Base-by-base conservation (phyloP, 2,329 filamentous ascomycete species). In the Coniochaeta pulveracea region DNA sequence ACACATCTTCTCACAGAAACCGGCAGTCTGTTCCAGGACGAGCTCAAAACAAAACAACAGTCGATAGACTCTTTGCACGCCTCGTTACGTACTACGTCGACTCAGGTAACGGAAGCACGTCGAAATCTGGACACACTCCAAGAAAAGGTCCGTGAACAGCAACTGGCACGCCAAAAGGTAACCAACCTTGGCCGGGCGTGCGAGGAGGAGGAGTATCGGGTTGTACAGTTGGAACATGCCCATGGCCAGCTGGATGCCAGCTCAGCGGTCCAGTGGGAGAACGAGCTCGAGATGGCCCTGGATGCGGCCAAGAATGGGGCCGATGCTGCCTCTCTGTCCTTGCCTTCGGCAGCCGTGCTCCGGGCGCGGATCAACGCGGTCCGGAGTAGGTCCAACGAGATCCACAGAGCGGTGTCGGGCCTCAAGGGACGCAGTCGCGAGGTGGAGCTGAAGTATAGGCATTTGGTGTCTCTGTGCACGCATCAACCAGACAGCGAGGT, bases 401-500 rank as follows among this genome's bases (percentile, higher is more conserved):
- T 91, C 10, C 63, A 73, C 34, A 72, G 74, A 33, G 74, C 80
- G 44, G 78, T 85, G 2, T 69, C 72, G 12, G 71, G 71, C 5
- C 68, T 98, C 7, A 80, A 85, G 51, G 78, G 80, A 19, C 77
- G 83, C 38, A 89, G 85, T 45, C 79, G 77, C 4, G 86, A 94
- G 34, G 67, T 93, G 4, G 89, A 94, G 49, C 67, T 80, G 43
- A 85, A 91, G 56, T 95, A 95, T 52, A 73, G 86, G 17, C 82
- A 80, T 43, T 84, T 96, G 19, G 85, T 98, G 16, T 77, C 81
- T 34, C 63, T 95, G 10, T 95, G 89, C 51, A 93, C 86, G 0
- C 78, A 76, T 7, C 82, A 88, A 21, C 69, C 75, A 1, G 85
- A 93, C 40, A 67, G 69, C 7, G 73, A 85, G 37, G 82, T 96